Conservation (phyloP, 805 yeast genomes). For the Candida methanosorbosa region DNA sequence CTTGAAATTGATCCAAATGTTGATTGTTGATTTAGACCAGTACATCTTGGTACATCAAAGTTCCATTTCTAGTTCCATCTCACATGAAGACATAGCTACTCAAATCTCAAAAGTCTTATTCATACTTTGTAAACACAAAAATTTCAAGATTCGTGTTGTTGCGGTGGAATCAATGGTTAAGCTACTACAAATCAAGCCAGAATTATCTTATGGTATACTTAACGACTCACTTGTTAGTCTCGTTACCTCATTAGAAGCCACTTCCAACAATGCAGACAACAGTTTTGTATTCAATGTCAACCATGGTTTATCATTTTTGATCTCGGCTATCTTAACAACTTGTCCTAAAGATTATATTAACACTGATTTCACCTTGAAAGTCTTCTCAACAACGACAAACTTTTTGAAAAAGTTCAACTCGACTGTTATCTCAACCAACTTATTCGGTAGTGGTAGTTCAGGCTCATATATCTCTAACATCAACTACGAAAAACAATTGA, state of each 20-base stretch:
- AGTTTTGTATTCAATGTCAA: constrained; percentile 17
- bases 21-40: constrained; percentile 22
- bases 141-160: constrained; percentile 31
- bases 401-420: constrained; percentile 26
- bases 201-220: constrained; percentile 19
- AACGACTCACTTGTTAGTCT: constrained; percentile 27
- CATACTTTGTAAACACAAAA: constrained; percentile 27
- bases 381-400: constrained; percentile 19
- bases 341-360: constrained; percentile 21
- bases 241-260: constrained; percentile 24
- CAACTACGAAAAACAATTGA: constrained; percentile 27
- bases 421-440: constrained; percentile 23
- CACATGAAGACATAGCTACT: constrained; percentile 15
- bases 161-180: constrained; percentile 27
- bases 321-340: constrained; percentile 21
- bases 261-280: constrained; percentile 17
- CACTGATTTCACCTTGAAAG: constrained; percentile 22
- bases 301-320: constrained; percentile 23
- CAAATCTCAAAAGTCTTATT: constrained; percentile 26
- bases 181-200: constrained; percentile 27
- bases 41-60: constrained; percentile 20
- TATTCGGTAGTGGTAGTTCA: constrained; percentile 19
- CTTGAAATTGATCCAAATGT: constrained; percentile 18
- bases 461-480: constrained; percentile 19
- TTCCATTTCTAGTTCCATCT: neutral